Percentiles rank a stretch among this genome's conserved stretches.
Evolutionary conservation across 2,329 filamentous ascomycete genomes (phyloP).

Genomic region (Curvularia eragrostidis): DNA sequence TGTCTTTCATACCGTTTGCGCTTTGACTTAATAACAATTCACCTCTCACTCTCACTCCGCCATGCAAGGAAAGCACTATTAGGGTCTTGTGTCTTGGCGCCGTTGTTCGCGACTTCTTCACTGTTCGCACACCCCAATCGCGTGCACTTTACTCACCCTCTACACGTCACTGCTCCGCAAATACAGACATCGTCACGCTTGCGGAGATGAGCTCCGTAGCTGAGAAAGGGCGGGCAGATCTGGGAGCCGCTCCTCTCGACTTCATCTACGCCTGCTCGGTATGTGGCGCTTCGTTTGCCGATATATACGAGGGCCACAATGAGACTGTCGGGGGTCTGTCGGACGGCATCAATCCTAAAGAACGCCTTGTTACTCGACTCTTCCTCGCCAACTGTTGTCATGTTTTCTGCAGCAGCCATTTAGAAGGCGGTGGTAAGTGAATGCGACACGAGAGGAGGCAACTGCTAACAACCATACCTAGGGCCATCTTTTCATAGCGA

Average conservation of each 20-base stretch:
- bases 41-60: background rate
- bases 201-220: slow-evolving; percentile 22
- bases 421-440: slow-evolving; percentile 57
- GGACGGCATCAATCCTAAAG: slow-evolving; percentile 45
- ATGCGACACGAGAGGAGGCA: background rate
- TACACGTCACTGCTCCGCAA: slow-evolving; percentile 4
- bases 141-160: slow-evolving; percentile 8
- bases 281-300: slow-evolving; percentile 55
- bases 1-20: background rate
- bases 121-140: slow-evolving; percentile 2
- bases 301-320: slow-evolving; percentile 52
- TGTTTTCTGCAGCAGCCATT: slow-evolving; percentile 57
- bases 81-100: slow-evolving; percentile 25
- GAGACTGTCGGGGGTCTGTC: slow-evolving; percentile 49
- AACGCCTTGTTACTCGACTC: slow-evolving; percentile 53
- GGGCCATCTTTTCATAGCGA: slow-evolving; percentile 56
- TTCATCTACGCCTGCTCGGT: slow-evolving; percentile 59
- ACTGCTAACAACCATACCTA: slow-evolving; percentile 27
- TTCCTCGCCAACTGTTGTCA: slow-evolving; percentile 59
- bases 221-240: slow-evolving; percentile 17
- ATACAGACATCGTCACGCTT: background rate
- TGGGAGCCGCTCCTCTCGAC: slow-evolving; percentile 49
- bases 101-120: slow-evolving; percentile 23
- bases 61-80: slow-evolving; percentile 14
- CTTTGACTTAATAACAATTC: background rate